Base-by-base conservation (phyloP, 768 basidiomycete genomes). In the Multifurca ochricompacta region DNA sequence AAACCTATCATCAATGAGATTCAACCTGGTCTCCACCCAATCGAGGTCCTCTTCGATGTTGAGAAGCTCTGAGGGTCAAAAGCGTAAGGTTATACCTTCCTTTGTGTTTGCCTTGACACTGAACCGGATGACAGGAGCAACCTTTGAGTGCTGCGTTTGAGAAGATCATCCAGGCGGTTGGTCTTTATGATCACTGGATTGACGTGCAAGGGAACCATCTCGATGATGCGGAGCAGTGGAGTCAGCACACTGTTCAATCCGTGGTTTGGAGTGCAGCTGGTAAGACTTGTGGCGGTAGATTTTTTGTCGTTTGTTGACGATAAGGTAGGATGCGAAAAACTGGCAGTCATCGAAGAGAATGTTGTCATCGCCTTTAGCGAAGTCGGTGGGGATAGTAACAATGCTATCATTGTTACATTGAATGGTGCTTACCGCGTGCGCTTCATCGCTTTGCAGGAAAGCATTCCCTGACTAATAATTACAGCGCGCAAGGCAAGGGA, bases 1-100 rank as follows among this genome's bases (percentile, higher is more conserved):
- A 78, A 72, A 60, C 81, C 77, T 23, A 64, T 72, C 42, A 65
- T 90, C 23, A 87, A 88, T 62, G 82, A 86, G 68, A 77, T 89
- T 10, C 87, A 91, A 63, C 78, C 83, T 4, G 79, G 86, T 62
- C 71, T 87, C 34, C 82, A 89, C 59, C 86, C 88, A 13, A 72
- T 82, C 4, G 89, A 91, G 65, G 74, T 90, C 35, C 73, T 91
- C 37, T 83, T 77, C 62, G 90, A 91, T 64, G 80, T 86, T 11
- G 76, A 77, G 64, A 91, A 91, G 66, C 74, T 91, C 68, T 89
- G 49, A 77, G 81, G 37, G 78, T 84, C 9, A 69, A 76, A 63
- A 78, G 80, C 65, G 87, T 86, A 64, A 21, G 74, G 7, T 58
- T 48, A 53, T 46, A n/a, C 16, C 48, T 44, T 16, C 40, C 25